These are phyloP conservation scores for Ganoderma resinaceum DNA, from an alignment of 1,284 basidiomycete species.

Conservation along the genomic window DNA sequence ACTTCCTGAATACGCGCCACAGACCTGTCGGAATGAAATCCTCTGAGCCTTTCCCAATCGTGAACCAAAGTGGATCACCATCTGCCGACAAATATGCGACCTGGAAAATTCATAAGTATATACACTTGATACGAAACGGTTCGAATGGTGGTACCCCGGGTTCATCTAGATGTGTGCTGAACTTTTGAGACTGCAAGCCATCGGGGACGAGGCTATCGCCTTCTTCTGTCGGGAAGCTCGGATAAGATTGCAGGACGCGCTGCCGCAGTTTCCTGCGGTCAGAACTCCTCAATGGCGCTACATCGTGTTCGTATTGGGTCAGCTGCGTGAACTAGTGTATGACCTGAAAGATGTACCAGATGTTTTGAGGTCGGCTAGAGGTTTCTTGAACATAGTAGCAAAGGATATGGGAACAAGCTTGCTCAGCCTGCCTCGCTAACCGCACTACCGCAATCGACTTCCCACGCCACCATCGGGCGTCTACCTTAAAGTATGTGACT, in stretches of 20 bases:
- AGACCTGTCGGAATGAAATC: conserved; percentile 73
- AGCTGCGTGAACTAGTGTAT: neutral
- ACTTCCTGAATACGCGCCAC: neutral
- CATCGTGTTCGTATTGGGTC: neutral
- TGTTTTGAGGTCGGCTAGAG: conserved; percentile 69
- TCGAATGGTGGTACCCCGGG: conserved; percentile 58
- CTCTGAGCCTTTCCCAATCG: conserved; percentile 69
- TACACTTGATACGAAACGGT: neutral
- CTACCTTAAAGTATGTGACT: neutral
- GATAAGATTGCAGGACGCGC: conserved; percentile 57
- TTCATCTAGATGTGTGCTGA: conserved; percentile 66
- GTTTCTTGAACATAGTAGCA: conserved; percentile 76
- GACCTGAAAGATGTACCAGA: conserved; percentile 47
- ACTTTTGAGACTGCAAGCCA: conserved; percentile 70
- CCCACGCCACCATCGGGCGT: neutral
- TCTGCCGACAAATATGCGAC: conserved; percentile 69
- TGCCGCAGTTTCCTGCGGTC: conserved; percentile 75
- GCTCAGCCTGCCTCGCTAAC: neutral
- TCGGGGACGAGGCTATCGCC: conserved; percentile 74
- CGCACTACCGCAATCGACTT: neutral
- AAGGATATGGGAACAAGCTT: neutral
- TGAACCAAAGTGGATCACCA: conserved; percentile 87
- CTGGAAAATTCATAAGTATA: conserved; percentile 41
- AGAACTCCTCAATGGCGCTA: conserved; percentile 72
- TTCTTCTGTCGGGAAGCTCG: conserved; percentile 52